These are phyloP conservation scores for Penicillium sp. DNA, from an alignment of 2,329 filamentous ascomycete genomes.

Conservation along the genomic window DNA sequence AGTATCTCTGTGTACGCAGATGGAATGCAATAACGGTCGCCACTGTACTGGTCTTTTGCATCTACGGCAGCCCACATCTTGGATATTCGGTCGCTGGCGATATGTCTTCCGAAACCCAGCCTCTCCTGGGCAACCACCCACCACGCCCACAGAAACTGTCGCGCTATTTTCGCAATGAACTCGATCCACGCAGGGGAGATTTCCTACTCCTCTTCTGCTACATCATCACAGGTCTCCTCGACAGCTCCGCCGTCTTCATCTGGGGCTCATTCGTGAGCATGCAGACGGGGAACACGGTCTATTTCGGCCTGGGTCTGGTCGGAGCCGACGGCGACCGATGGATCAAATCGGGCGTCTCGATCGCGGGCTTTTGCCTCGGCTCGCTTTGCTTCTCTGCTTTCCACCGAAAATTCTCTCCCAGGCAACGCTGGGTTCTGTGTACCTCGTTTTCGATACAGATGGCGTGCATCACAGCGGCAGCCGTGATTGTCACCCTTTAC, in stretches of 20 bases:
- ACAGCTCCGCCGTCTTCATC: conserved; percentile 73
- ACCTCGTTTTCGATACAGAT: conserved; percentile 60
- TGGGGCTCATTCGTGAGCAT: conserved; percentile 83
- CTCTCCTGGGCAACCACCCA: conserved; percentile 14
- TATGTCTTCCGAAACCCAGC: conserved; percentile 16
- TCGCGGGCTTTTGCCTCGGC: conserved; percentile 70
- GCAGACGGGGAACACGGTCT: conserved; percentile 85
- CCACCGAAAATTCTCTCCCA: conserved; percentile 57
- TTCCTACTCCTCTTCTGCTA: conserved; percentile 71
- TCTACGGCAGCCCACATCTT: no score
- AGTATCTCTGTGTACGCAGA: no score
- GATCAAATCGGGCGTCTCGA: conserved; percentile 72
- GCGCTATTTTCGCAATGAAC: conserved; percentile 39
- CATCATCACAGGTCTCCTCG: conserved; percentile 73
- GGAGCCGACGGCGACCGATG: conserved; percentile 59
- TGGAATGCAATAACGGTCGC: no score
- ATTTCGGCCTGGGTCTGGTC: conserved; percentile 70
- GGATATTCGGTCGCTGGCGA: background rate
- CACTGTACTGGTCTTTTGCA: background rate
- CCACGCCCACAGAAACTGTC: background rate
- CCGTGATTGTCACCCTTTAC: conserved; percentile 55
- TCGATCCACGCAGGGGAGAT: conserved; percentile 67
- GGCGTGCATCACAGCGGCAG: conserved; percentile 54
- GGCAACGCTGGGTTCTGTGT: conserved; percentile 47
- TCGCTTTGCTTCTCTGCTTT: conserved; percentile 71